Conservation (phyloP, 495 filamentous ascomycete species). For the Letharia lupina region DNA sequence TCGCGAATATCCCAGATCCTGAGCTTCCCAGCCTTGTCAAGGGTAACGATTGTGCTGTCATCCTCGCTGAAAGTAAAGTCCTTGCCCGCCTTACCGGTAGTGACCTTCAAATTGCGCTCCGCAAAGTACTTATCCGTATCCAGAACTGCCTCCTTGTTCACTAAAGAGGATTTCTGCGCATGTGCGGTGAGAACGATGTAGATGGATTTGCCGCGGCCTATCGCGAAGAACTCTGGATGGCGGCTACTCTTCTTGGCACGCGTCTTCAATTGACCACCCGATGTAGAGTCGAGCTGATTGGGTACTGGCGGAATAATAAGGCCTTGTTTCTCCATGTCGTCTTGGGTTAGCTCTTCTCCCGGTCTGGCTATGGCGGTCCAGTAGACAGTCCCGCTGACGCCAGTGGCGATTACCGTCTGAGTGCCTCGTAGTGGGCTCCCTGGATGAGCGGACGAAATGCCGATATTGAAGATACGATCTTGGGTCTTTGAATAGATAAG, state of each 20-base stretch:
- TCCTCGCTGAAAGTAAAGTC: slow-evolving; percentile 97
- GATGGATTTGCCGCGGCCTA: slow-evolving; percentile 91
- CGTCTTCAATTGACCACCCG: slow-evolving; percentile 89
- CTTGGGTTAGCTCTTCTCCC: slow-evolving; percentile 64
- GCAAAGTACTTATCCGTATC: slow-evolving; percentile 79
- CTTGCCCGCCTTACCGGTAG: slow-evolving; percentile 95
- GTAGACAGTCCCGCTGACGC: slow-evolving; percentile 87
- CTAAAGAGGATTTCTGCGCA: slow-evolving; percentile 59
- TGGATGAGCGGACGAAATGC: slow-evolving; percentile 55
- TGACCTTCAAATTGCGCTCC: slow-evolving; percentile 80
- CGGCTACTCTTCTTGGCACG: slow-evolving; percentile 79
- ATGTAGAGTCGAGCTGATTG: slow-evolving; percentile 67
- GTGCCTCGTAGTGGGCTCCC: slow-evolving; percentile 41
- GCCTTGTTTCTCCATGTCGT: slow-evolving; percentile 64
- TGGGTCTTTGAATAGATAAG: slow-evolving; percentile 79
- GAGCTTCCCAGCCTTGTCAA: slow-evolving; percentile 90
- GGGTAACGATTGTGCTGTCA: slow-evolving; percentile 84
- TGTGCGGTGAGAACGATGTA: slow-evolving; percentile 79
- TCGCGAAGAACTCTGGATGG: slow-evolving; percentile 86
- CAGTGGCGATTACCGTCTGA: slow-evolving; percentile 82
- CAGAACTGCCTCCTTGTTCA: slow-evolving; percentile 61
- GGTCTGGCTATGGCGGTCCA: slow-evolving; percentile 70
- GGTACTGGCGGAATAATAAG: slow-evolving; percentile 74
- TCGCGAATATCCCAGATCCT: slow-evolving; percentile 95
- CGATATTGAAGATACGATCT: slow-evolving; percentile 91